A percentile compares a stretch with the other conserved stretches of the same genome.
phyloP scores from a whole-genome alignment of 805 yeast species.

The Saccharomycopsis synnaedendra region DNA sequence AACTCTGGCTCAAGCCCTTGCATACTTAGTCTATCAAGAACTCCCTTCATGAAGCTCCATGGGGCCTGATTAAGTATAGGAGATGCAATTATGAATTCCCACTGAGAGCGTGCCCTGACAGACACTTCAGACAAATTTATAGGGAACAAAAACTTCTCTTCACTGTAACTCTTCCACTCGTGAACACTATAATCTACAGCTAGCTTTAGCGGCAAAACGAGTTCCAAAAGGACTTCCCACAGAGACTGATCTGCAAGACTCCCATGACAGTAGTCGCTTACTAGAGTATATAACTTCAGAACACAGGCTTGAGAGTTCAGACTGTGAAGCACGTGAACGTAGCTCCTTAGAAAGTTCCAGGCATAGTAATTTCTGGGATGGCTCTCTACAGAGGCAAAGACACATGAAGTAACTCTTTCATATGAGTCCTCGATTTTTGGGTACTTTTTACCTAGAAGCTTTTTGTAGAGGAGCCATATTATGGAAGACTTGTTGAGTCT shows the following conservation, averaged over 20 bases:
- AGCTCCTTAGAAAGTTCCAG: slow-evolving; percentile 13
- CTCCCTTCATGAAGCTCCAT: neutral
- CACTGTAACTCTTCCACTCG: no score
- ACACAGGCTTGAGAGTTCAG: neutral
- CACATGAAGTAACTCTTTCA: no score
- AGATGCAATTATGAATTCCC: neutral
- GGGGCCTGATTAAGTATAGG: neutral
- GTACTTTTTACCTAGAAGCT: neutral
- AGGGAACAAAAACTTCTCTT: neutral
- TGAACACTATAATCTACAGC: neutral
- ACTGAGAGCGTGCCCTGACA: neutral
- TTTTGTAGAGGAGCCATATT: slow-evolving; percentile 23
- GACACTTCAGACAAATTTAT: neutral
- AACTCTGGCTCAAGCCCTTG: no score
- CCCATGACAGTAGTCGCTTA: slow-evolving; percentile 1
- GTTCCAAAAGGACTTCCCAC: neutral
- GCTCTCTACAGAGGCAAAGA: neutral
- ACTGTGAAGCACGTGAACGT: neutral
- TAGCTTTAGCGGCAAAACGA: neutral
- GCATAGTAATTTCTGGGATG: slow-evolving; percentile 16
- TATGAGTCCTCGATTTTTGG: no score
- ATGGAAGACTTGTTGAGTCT: slow-evolving; percentile 25
- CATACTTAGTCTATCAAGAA: no score
- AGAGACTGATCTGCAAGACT: neutral
- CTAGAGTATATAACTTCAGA: neutral